Conservation (phyloP, 352 stramenopile genomes). For the Globisporangium mamillatum region DNA sequence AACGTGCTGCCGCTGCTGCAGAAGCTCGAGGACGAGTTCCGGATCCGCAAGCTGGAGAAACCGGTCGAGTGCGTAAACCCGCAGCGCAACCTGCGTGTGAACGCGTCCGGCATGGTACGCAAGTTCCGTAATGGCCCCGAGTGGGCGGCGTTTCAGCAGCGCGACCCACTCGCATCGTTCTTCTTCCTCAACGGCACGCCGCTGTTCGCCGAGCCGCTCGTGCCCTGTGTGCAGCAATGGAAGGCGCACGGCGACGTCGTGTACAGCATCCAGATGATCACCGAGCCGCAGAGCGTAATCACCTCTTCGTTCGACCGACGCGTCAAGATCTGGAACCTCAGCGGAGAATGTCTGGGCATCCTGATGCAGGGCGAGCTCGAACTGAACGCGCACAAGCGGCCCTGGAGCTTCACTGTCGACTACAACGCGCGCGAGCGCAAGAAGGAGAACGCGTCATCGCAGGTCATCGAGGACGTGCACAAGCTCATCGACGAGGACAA, state of each 20-base stretch:
- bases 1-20: constrained; percentile 62
- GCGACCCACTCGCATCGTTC: constrained; percentile 55
- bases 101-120: constrained; percentile 64
- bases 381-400: constrained; percentile 25
- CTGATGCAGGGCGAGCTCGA: constrained; percentile 72
- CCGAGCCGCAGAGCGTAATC: constrained; percentile 61
- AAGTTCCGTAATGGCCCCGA: constrained; percentile 66
- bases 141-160: constrained; percentile 46
- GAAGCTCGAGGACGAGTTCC: constrained; percentile 46
- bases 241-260: constrained; percentile 70
- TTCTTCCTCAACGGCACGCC: constrained; percentile 57
- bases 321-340: constrained; percentile 71
- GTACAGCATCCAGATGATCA: constrained; percentile 75
- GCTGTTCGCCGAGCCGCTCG: constrained; percentile 28
- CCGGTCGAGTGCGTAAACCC: constrained; percentile 69
- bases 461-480: constrained; percentile 63
- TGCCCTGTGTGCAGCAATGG: constrained; percentile 58
- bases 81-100: constrained; percentile 67
- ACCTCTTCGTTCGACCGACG: constrained; percentile 77
- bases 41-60: constrained; percentile 42
- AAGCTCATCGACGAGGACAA: constrained; percentile 24
- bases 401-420: constrained; percentile 75
- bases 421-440: constrained; percentile 68
- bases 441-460: constrained; percentile 52
- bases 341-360: constrained; percentile 63